These are phyloP conservation scores for Podospora tetraspora DNA, from an alignment of 495 filamentous ascomycete species.

Conservation along the genomic window DNA sequence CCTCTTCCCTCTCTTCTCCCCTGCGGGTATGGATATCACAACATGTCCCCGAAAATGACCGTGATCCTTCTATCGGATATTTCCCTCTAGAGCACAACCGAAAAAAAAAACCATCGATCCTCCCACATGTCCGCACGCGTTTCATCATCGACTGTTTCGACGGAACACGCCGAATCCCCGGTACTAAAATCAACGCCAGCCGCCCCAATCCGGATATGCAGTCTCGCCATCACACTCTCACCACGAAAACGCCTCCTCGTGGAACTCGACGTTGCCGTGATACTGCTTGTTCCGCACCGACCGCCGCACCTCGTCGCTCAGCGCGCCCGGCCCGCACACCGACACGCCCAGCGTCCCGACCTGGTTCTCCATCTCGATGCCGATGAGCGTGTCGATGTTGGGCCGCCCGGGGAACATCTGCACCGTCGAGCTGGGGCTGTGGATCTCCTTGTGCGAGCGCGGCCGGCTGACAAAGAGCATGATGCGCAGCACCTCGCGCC, in stretches of 20 bases:
- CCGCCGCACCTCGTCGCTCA: conserved; percentile 79
- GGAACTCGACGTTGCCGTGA: conserved; percentile 71
- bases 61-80: neutral
- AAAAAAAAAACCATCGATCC: neutral
- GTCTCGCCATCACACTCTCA: conserved; percentile 23
- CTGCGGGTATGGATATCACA: neutral
- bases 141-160: neutral
- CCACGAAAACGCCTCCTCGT: conserved; percentile 94
- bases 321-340: conserved; percentile 83
- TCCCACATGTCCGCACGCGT: neutral
- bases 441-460: conserved; percentile 69
- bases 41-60: neutral
- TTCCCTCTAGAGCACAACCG: neutral
- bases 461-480: conserved; percentile 89
- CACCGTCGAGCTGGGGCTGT: conserved; percentile 73
- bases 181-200: neutral
- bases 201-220: conserved; percentile 1
- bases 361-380: conserved; percentile 68
- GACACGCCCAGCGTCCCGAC: conserved; percentile 80
- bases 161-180: neutral
- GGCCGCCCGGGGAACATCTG: conserved; percentile 75
- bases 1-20: neutral
- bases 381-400: conserved; percentile 63
- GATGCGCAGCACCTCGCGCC: conserved; percentile 76
- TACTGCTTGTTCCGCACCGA: conserved; percentile 64